Evolutionary conservation across 345 rosid genomes (phyloP).

Genomic region (Moricandia moricandioides): DNA sequence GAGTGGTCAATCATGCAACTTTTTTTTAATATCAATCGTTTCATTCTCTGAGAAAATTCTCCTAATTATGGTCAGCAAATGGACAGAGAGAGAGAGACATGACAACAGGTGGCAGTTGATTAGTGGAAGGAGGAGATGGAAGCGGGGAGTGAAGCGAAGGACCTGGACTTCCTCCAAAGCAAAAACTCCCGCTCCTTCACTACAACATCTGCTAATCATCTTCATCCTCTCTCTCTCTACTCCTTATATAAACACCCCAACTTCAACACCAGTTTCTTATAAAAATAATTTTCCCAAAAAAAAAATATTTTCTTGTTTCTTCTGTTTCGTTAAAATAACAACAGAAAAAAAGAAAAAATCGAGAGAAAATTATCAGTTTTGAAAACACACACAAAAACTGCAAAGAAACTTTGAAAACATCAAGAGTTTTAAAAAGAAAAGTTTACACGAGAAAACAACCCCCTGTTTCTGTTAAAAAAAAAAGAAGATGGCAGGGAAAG

Average conservation of each 20-base stretch:
- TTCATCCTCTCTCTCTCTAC: neutral
- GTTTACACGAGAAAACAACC: neutral
- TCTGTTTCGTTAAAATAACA: constrained; percentile 34
- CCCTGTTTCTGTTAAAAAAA: neutral
- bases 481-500: neutral
- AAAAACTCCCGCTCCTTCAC: constrained; percentile 22
- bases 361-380: constrained; percentile 31
- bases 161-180: constrained; percentile 20
- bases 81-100: neutral
- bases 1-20: neutral
- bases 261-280: neutral
- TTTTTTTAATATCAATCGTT: no score
- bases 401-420: constrained; percentile 10
- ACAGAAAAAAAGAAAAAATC: constrained; percentile 27
- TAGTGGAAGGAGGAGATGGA: constrained; percentile 33
- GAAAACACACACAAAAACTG: constrained; percentile 12
- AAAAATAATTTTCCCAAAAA: constrained; percentile 5
- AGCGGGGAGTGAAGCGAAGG: constrained; percentile 24
- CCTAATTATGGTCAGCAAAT: neutral
- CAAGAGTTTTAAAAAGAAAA: neutral
- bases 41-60: neutral
- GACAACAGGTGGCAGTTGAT: constrained; percentile 9
- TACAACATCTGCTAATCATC: neutral
- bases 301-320: constrained; percentile 4
- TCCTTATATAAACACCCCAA: constrained; percentile 8